Percentiles rank a stretch among this genome's conserved stretches.
Evolutionary conservation across 192 early-diverging fungal species (phyloP).

Genomic region (Diversispora eburnea): DNA sequence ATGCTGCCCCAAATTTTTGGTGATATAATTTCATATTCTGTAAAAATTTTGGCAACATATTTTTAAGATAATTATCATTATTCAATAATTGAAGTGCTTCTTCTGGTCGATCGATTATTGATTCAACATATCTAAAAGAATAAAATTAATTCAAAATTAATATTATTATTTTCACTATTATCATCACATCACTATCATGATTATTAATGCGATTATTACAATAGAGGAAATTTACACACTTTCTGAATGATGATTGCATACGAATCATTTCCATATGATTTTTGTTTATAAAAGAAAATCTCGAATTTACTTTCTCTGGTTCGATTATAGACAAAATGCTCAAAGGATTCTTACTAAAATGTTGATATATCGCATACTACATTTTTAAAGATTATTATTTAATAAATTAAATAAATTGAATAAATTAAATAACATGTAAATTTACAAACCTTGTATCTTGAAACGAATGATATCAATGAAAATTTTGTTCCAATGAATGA

Average conservation of each 20-base stretch:
- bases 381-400: background rate
- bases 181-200: background rate
- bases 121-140: slow-evolving; percentile 1
- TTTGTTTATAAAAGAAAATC: slow-evolving; percentile 36
- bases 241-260: slow-evolving; percentile 67
- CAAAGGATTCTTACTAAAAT: slow-evolving; percentile 82
- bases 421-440: background rate
- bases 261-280: slow-evolving; percentile 64
- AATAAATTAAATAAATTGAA: background rate
- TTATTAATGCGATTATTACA: too few relatives aligned
- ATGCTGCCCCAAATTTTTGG: slow-evolving; percentile 53
- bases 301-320: slow-evolving; percentile 24
- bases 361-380: slow-evolving; percentile 82
- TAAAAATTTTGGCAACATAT: slow-evolving; percentile 49
- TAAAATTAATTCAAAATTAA: background rate
- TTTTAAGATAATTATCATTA: slow-evolving; percentile 57
- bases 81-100: slow-evolving; percentile 47
- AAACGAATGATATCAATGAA: slow-evolving; percentile 71
- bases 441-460: slow-evolving; percentile 61
- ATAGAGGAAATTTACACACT: slow-evolving; percentile 38
- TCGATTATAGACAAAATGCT: slow-evolving; percentile 54
- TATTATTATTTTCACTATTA: background rate
- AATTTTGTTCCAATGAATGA: slow-evolving; percentile 77
- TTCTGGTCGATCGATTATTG: slow-evolving; percentile 30
- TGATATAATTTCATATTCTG: slow-evolving; percentile 53